Base-by-base conservation (phyloP, 208 protist species). In the Porcisia hertigi region DNA sequence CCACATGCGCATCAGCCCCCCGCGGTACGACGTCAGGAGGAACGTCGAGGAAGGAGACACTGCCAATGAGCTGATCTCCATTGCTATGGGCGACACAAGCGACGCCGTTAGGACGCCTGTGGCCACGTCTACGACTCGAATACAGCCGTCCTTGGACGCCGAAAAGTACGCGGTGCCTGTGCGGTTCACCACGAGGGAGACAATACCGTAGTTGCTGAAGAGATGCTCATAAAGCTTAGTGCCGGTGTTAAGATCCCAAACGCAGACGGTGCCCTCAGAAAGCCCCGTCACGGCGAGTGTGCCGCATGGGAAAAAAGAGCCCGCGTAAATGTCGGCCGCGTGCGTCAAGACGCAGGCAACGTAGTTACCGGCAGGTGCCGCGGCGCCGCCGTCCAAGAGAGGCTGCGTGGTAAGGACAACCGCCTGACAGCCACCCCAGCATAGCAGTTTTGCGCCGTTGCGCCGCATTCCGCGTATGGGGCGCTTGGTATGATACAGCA, bases 111-210 rank as follows among this genome's bases (percentile, higher is more conserved):
- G 75, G 9, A 95, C 76, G 23, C 91, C 89, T 0, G 93, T 95
- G 11, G 82, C 85, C 12, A 91, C 86, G 74, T 97, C 91, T 20
- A 97, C 90, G 30, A 89, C 87, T 49, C 89, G 89, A 41, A 95
- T 85, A 47, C 83, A 63, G 39, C 93, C 91, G 75, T 94, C 91
- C 62, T 92, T 86, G 34, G 90, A 93, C 3, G 86, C 93, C 1
- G 93, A 88, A 74, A 89, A 97, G 79, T 94, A 97, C 52, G 69
- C 88, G 12, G 81, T 91, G 63, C 93, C 93, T 30, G 85, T 87
- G 57, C 80, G 86, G 82, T 88, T 97, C 30, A 81, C 45, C 1
- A 85, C 79, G 20, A 94, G 73, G n/a, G 90, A 83, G 49, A 92
- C 85, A 62, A 97, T 85, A 20, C 90, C 80, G 25, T 81, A 86